Evolutionary conservation across 805 yeast species (phyloP).

Genomic region (Kodamaea laetipori): DNA sequence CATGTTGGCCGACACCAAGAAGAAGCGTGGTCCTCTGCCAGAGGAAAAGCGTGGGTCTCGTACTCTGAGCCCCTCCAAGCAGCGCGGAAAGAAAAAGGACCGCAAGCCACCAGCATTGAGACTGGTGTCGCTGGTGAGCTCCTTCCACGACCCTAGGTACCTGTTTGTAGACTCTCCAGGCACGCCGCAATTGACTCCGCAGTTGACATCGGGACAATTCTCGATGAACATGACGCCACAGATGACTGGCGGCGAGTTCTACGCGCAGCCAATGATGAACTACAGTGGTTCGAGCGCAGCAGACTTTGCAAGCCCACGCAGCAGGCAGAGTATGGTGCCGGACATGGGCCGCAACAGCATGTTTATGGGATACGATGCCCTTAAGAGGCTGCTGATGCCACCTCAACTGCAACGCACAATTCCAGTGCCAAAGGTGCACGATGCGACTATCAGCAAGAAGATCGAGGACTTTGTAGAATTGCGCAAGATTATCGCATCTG

Average conservation of each 20-base stretch:
- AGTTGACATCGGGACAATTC: not conserved
- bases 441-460: conserved; percentile 30
- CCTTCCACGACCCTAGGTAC: conserved; percentile 10
- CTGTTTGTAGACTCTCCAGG: conserved; percentile 3
- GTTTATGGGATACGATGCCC: conserved; percentile 7
- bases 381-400: conserved; percentile 6
- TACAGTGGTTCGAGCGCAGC: conserved; percentile 14
- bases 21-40: conserved; percentile 3
- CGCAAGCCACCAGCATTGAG: conserved; percentile 9
- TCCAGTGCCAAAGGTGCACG: conserved; percentile 20
- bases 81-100: conserved; percentile 10
- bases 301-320: conserved; percentile 12
- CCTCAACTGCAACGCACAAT: too few relatives aligned
- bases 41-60: conserved; percentile 6
- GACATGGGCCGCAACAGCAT: conserved; percentile 6
- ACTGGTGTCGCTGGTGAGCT: conserved; percentile 8
- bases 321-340: conserved; percentile 21
- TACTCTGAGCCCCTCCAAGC: conserved; percentile 4
- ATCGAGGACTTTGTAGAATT: conserved; percentile 37
- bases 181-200: conserved; percentile 2
- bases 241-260: conserved; percentile 6
- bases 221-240: conserved; percentile 4
- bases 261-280: conserved; percentile 22
- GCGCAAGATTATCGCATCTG: conserved; percentile 40
- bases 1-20: conserved; percentile 9